Evolutionary conservation across 345 rosid genomes (phyloP).

Genomic region (Mangifera indica): DNA sequence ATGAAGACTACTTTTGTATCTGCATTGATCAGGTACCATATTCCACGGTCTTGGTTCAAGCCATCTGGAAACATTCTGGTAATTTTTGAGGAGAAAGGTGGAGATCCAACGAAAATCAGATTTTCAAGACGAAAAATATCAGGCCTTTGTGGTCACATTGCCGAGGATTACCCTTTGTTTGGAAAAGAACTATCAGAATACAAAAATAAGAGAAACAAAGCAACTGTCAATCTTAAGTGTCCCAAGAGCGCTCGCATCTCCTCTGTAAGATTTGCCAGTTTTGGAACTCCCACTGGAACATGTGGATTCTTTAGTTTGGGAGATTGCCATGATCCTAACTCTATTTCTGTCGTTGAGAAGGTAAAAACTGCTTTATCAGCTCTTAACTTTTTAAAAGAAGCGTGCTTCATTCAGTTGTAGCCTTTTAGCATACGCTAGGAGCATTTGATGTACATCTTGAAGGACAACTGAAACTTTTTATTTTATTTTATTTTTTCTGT

Average conservation of each 20-base stretch:
- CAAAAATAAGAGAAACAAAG: conserved; percentile 16
- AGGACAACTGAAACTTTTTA: not conserved
- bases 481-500: not conserved
- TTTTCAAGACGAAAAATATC: conserved; percentile 62
- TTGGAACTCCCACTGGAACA: conserved; percentile 55
- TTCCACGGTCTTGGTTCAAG: conserved; percentile 95
- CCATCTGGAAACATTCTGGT: conserved; percentile 78
- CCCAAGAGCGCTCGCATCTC: conserved; percentile 35
- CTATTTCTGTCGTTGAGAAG: conserved; percentile 44
- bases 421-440: not conserved
- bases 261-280: conserved; percentile 56
- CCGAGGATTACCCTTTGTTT: conserved; percentile 43
- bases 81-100: conserved; percentile 88
- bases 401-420: no score
- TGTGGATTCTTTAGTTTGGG: conserved; percentile 52
- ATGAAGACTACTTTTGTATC: not conserved
- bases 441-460: no score
- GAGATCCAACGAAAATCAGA: conserved; percentile 65
- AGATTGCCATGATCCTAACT: conserved; percentile 57
- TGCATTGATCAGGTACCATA: conserved; percentile 68
- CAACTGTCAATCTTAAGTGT: conserved; percentile 43
- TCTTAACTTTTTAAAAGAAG: not conserved
- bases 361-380: conserved; percentile 21
- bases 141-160: conserved; percentile 32
- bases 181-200: conserved; percentile 19